Base-by-base conservation (phyloP, 345 rosid genomes). In the Eucalyptus pauciflora region DNA sequence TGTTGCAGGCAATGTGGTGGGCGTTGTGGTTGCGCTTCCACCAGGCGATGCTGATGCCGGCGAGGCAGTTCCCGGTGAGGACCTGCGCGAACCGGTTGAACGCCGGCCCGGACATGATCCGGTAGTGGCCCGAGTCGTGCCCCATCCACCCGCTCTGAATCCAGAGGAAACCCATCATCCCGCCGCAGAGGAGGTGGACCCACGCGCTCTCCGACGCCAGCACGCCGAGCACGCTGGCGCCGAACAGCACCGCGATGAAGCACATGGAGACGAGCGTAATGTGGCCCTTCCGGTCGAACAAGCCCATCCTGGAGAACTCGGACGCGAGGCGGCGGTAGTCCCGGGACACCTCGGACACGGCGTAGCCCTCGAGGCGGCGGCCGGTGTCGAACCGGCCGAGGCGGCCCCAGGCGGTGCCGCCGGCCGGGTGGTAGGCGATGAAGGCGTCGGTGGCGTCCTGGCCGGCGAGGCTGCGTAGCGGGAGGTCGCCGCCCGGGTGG, bases 21-120 rank as follows among this genome's bases (percentile, higher is more conserved):
- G 96, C 98, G 49, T 97, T 97, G 64, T 97, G 99, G n/a, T 98
- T 97, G 98, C 99, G 96, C 71, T 97, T 97, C 99, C 99, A 97
- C 99, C 99, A 97, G 86, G 81, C 96, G 88, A 95, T 94, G 89
- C 96, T 93, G 60, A 94, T 92, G 83, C 97, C 98, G 7, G 98
- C 93, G 76, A 96, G 93, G 88, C 98, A 96, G 89, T 96, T 96
- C 45, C 98, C 97, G 15, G 93, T 89, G 81, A 96, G 87, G 88
- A 96, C 41, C 94, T 96, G 97, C 18, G 87, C 89, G 7, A 94
- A 50, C 9, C 95, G 92, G 69, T 94, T 95, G 46, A 89, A 22
- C 50, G 87, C 58, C 3, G 86, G 94, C 80, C 48, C 91, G 3
- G 87, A 8, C 93, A 92, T 94, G 87, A 95, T 83, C 89, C 89